These are phyloP conservation scores for Kluyveromyces sp. DNA, from an alignment of 1,139 yeast species.

Conservation along the genomic window DNA sequence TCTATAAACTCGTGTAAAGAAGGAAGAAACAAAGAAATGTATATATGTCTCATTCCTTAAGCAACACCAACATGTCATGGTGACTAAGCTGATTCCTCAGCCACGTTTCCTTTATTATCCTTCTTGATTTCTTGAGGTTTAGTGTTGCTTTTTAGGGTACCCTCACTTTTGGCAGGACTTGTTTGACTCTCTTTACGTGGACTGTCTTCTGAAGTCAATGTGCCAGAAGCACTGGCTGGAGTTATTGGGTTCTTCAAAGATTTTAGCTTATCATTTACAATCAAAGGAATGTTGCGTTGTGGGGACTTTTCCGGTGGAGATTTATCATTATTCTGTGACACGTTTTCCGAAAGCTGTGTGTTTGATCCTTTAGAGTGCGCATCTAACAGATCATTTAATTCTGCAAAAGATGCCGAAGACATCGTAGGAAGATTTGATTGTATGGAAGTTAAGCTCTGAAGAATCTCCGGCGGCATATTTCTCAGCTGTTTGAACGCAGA, in stretches of 20 bases:
- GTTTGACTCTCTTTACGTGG: constrained; percentile 3
- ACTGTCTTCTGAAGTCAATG: not conserved
- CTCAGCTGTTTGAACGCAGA: constrained; percentile 14
- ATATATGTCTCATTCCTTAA: not conserved
- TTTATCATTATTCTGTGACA: not conserved
- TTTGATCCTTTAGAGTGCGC: constrained; percentile 4
- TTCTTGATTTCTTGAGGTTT: constrained; percentile 1
- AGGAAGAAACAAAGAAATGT: not conserved
- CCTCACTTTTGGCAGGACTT: constrained; percentile 4
- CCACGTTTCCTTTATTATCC: not conserved
- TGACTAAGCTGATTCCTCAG: not conserved
- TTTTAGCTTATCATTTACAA: constrained; percentile 2
- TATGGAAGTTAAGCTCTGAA: constrained; percentile 16
- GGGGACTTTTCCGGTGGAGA: constrained; percentile 11
- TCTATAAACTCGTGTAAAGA: not conserved
- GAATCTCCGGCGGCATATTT: constrained; percentile 18
- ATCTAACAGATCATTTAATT: constrained; percentile 4
- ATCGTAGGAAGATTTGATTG: constrained; percentile 10
- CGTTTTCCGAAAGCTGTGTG: not conserved
- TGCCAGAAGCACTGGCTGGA: constrained; percentile 5
- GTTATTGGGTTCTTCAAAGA: constrained; percentile 5
- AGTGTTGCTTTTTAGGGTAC: not conserved
- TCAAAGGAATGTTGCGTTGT: constrained; percentile 12
- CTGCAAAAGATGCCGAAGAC: constrained; percentile 3
- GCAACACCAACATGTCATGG: too few species aligned